Evolutionary conservation across 208 protist genomes (phyloP).

Genomic region (Trypanosoma theileri): DNA sequence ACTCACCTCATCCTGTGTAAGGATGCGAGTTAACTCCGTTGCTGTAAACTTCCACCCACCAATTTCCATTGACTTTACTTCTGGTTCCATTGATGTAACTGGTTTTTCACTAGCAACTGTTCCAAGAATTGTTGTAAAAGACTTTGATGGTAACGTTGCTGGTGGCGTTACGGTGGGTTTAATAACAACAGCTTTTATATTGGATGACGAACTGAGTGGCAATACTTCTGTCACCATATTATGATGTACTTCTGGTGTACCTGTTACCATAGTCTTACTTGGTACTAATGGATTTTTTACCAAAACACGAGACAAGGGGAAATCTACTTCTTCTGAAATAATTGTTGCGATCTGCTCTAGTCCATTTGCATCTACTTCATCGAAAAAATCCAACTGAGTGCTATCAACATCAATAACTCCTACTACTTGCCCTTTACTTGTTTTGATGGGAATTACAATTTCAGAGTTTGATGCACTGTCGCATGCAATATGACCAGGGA

Average conservation of each 20-base stretch:
- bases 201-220: not conserved
- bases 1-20: conserved; percentile 54
- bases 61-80: conserved; percentile 32
- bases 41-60: conserved; percentile 58
- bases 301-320: conserved; percentile 60
- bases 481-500: conserved; percentile 95
- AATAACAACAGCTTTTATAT: not conserved
- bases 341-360: conserved; percentile 61
- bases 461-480: conserved; percentile 88
- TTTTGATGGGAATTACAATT: conserved; percentile 88
- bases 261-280: conserved; percentile 15
- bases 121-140: not conserved
- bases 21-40: conserved; percentile 63
- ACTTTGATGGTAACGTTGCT: not conserved
- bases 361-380: conserved; percentile 56
- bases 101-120: not conserved
- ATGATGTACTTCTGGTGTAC: not conserved
- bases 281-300: conserved; percentile 44
- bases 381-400: conserved; percentile 56
- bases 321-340: conserved; percentile 54
- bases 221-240: not conserved
- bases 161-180: not conserved
- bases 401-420: conserved; percentile 88
- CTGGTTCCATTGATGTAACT: not conserved
- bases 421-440: conserved; percentile 52